phyloP scores from a whole-genome alignment of 306 rosid species.

The Cucurbita argyrosperma region DNA sequence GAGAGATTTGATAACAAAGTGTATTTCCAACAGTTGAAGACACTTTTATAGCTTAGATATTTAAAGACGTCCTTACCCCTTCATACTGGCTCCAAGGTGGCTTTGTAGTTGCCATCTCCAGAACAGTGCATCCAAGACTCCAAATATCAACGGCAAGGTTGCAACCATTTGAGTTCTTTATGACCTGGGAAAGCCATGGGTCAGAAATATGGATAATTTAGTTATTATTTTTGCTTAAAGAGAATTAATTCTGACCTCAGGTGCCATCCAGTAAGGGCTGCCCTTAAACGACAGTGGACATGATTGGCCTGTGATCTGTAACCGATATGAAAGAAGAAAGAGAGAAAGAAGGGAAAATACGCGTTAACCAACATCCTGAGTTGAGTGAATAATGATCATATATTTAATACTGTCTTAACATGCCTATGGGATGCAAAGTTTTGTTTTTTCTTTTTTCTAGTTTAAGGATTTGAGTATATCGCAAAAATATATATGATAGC shows the following conservation, averaged over 20 bases:
- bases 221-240: conserved; percentile 6
- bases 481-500: not conserved
- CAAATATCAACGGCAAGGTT: conserved; percentile 97
- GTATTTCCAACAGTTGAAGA: not conserved
- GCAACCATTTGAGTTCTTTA: conserved; percentile 65
- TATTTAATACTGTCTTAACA: not conserved
- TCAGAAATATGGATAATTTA: conserved; percentile 12
- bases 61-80: conserved; percentile 38
- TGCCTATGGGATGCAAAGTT: not conserved
- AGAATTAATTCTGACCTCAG: conserved; percentile 51
- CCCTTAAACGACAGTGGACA: conserved; percentile 93
- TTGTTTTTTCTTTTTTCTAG: not conserved
- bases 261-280: conserved; percentile 99
- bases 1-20: not conserved
- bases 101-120: conserved; percentile 97
- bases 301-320: conserved; percentile 74
- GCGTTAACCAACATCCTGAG: not conserved
- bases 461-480: not conserved
- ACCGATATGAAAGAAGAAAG: not conserved
- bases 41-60: not conserved
- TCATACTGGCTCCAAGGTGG: conserved; percentile 99
- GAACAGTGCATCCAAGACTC: conserved; percentile 99
- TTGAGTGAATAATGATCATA: not conserved
- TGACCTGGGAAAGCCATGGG: conserved; percentile 42
- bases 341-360: not conserved